Evolutionary conservation across 768 basidiomycete species (phyloP).

Genomic region (Naganishia onofrii): DNA sequence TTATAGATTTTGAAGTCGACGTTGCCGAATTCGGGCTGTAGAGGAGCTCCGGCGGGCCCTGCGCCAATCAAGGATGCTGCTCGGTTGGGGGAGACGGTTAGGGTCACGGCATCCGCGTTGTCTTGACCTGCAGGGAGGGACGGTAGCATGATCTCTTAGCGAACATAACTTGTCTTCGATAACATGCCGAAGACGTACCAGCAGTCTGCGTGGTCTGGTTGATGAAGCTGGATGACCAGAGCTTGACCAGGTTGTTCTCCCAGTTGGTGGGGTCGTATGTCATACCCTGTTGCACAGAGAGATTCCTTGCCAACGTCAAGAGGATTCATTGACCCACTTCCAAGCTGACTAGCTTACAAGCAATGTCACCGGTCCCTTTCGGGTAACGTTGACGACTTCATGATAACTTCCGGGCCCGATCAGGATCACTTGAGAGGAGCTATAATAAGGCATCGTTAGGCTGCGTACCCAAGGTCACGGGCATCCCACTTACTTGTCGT

Average conservation of each 20-base stretch:
- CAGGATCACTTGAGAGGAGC: conserved; percentile 57
- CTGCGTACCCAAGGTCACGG: no score
- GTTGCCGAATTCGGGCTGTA: conserved; percentile 59
- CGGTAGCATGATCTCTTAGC: not conserved
- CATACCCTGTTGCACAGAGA: conserved; percentile 5
- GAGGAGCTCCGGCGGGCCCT: conserved; percentile 62
- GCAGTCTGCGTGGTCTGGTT: conserved; percentile 37
- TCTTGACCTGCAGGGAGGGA: conserved; percentile 43
- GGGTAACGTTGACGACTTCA: conserved; percentile 62
- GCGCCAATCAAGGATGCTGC: conserved; percentile 63
- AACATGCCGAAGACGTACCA: not conserved
- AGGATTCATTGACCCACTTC: no score
- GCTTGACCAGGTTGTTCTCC: conserved; percentile 27
- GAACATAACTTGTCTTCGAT: no score
- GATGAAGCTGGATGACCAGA: conserved; percentile 34
- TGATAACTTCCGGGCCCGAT: conserved; percentile 63
- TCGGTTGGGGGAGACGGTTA: conserved; percentile 62
- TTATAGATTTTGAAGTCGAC: conserved; percentile 66
- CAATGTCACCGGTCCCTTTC: conserved; percentile 60
- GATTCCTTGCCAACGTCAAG: not conserved
- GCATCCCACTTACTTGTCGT: not conserved
- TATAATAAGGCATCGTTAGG: conserved; percentile 36
- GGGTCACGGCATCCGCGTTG: conserved; percentile 63
- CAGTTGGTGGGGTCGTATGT: conserved; percentile 18
- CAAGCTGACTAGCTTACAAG: conserved; percentile 54